Percentiles rank a stretch among this genome's conserved stretches.
These are phyloP conservation scores for Penicillium nordicum DNA, from an alignment of 2,329 filamentous ascomycete species.

Conservation along the genomic window DNA sequence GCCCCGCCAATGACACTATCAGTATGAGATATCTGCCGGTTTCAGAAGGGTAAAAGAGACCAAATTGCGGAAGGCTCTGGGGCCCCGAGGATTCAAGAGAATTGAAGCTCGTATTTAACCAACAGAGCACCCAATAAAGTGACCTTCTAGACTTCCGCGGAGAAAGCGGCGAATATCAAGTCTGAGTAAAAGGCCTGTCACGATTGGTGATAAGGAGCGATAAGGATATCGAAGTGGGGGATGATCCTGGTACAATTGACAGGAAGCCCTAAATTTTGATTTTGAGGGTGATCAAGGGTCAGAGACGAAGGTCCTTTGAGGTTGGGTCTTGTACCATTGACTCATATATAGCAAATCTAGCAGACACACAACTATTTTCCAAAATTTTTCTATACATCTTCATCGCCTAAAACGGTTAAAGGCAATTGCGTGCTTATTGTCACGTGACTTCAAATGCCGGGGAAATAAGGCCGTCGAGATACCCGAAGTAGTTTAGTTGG, in stretches of 20 bases:
- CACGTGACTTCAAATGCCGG: background rate
- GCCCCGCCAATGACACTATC: conserved; percentile 10
- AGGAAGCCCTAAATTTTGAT: background rate
- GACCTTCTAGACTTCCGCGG: conserved; percentile 19
- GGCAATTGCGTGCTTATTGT: conserved; percentile 1
- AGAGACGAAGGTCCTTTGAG: background rate
- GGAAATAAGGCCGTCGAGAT: background rate
- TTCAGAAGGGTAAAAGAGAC: background rate
- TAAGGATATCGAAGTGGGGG: conserved; percentile 13
- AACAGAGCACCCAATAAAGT: conserved; percentile 1
- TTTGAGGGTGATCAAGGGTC: background rate
- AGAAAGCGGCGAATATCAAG: conserved; percentile 19
- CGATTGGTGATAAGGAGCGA: conserved; percentile 24
- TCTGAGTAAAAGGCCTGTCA: conserved; percentile 22
- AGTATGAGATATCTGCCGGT: background rate
- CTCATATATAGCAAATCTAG: background rate
- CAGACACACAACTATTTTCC: background rate
- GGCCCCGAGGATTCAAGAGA: background rate
- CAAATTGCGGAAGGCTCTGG: background rate
- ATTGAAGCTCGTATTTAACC: background rate
- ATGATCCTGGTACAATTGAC: background rate
- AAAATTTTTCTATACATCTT: background rate
- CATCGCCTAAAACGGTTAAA: background rate
- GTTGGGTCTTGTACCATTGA: background rate
- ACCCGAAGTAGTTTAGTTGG: background rate